A percentile compares a stretch with the other conserved stretches of the same genome.
Conservation (phyloP, 768 basidiomycete species). For the Naganishia friedmannii region DNA sequence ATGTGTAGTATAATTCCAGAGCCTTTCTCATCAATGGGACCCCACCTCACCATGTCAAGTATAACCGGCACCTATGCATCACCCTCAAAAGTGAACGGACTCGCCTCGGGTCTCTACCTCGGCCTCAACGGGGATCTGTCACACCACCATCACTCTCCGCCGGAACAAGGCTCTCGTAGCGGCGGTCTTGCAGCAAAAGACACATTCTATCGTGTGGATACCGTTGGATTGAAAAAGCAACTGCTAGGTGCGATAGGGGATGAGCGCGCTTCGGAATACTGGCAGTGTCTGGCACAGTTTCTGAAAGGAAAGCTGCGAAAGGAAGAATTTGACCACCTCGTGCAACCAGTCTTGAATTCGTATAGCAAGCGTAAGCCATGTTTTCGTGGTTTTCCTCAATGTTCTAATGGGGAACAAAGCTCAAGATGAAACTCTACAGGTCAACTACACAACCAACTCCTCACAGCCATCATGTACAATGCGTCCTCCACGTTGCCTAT, state of each 20-base stretch:
- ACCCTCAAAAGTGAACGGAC: not conserved
- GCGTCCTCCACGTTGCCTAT: conserved; percentile 27
- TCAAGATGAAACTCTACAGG: conserved; percentile 3
- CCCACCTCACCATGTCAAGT: not conserved
- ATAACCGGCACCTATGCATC: conserved; percentile 12
- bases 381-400: not conserved
- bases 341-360: conserved; percentile 20
- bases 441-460: conserved; percentile 30
- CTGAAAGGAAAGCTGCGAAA: conserved; percentile 27
- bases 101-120: conserved; percentile 1
- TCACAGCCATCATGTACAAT: conserved; percentile 32
- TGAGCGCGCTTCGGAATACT: conserved; percentile 25
- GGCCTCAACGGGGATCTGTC: conserved; percentile 1
- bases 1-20: no score
- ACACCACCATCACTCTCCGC: conserved; percentile 2
- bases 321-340: conserved; percentile 29
- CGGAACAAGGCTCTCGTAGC: conserved; percentile 1
- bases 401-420: not conserved
- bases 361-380: conserved; percentile 16
- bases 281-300: conserved; percentile 24
- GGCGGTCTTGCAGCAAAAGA: not conserved
- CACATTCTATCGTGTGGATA: conserved; percentile 31
- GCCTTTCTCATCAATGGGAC: not conserved
- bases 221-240: conserved; percentile 17
- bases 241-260: conserved; percentile 20